Evolutionary conservation across 139 green algal genomes (phyloP).

Genomic region (Picochlorum sp.): DNA sequence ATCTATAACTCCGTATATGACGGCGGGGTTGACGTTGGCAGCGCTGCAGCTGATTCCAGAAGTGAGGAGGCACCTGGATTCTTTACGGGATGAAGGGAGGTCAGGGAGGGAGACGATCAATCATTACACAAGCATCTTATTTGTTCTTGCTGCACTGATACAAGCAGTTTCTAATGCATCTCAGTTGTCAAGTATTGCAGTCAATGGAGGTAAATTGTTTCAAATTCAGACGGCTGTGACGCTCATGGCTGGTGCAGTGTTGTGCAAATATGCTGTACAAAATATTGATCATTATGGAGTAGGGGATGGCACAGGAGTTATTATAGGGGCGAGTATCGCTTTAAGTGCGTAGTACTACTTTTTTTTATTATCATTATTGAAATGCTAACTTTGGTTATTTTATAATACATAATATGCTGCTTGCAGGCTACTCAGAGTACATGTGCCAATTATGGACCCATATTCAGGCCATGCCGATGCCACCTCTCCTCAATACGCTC

Average conservation of each 20-base stretch:
- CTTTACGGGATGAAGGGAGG: constrained; percentile 3
- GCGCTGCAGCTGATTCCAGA: constrained; percentile 4
- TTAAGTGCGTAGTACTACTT: background rate
- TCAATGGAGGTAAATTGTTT: background rate
- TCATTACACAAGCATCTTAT: constrained; percentile 2
- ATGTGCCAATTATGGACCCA: background rate
- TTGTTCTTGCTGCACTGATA: constrained; percentile 1
- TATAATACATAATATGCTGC: background rate
- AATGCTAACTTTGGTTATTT: background rate
- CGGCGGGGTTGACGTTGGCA: background rate
- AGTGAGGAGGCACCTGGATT: background rate
- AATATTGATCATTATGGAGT: background rate
- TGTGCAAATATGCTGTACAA: constrained; percentile 6
- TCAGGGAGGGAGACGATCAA: constrained; percentile 3
- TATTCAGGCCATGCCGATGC: background rate
- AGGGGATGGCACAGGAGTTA: constrained; percentile 5
- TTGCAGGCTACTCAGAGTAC: background rate
- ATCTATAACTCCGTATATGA: constrained; percentile 1
- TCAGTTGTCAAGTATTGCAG: background rate
- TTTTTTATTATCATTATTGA: background rate
- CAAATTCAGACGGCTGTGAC: background rate
- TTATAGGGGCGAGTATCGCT: constrained; percentile 14
- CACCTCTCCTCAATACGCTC: background rate
- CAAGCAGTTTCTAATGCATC: background rate
- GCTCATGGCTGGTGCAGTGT: constrained; percentile 2